Percentiles rank a stretch among this genome's conserved stretches.
Conservation (phyloP, 768 basidiomycete genomes). For the Russula olivacea region DNA sequence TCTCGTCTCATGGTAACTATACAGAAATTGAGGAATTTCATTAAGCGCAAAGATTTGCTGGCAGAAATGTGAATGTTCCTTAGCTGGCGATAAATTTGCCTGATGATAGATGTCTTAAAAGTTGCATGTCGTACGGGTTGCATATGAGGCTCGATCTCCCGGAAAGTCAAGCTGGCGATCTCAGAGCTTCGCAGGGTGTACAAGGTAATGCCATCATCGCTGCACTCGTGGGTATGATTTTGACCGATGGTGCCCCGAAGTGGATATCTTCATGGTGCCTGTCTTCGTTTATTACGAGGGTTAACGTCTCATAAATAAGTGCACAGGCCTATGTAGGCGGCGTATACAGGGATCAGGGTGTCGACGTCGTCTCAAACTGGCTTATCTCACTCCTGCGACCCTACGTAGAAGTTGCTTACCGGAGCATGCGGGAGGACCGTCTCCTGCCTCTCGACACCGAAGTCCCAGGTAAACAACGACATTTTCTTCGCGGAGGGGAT, state of each 20-base stretch:
- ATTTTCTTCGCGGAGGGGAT: background rate
- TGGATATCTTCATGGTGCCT: conserved; percentile 17
- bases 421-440: background rate
- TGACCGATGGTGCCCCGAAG: background rate
- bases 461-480: background rate
- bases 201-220: background rate
- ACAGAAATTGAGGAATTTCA: conserved; percentile 11
- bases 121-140: conserved; percentile 4
- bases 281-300: background rate
- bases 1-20: background rate
- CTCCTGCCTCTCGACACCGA: background rate
- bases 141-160: conserved; percentile 1
- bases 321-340: conserved; percentile 18
- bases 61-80: conserved; percentile 7
- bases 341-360: conserved; percentile 15
- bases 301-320: background rate
- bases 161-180: background rate
- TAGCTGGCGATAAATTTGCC: background rate
- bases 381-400: conserved; percentile 5
- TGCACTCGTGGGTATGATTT: background rate
- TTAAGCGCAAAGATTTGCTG: background rate
- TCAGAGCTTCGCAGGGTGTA: background rate
- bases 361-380: conserved; percentile 6
- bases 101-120: background rate
- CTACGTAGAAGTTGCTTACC: conserved; percentile 5